Conservation (phyloP, 306 rosid genomes). For the Trifolium pratense region DNA sequence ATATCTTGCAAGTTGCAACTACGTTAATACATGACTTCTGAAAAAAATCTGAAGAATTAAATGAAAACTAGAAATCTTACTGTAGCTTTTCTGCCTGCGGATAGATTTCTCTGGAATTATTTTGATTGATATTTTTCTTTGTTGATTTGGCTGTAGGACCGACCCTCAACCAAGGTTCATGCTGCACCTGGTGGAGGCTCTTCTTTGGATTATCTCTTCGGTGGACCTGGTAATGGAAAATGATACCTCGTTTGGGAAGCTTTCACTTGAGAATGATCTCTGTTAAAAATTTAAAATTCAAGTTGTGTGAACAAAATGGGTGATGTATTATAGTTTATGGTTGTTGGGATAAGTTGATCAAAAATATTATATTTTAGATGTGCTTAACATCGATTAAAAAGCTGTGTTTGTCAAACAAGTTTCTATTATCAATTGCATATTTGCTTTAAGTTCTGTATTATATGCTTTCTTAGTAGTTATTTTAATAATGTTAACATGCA, state of each 20-base stretch:
- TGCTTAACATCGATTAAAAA: constrained; percentile 54
- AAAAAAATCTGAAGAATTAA: constrained; percentile 8
- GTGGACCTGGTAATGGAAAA: constrained; percentile 66
- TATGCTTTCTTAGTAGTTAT: neutral
- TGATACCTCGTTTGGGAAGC: constrained; percentile 55
- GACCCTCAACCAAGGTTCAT: constrained; percentile 97
- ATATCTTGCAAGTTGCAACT: constrained; percentile 15
- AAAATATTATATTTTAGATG: constrained; percentile 59
- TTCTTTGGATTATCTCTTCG: constrained; percentile 92
- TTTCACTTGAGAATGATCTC: constrained; percentile 47
- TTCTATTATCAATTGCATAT: constrained; percentile 46
- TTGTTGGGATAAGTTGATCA: constrained; percentile 58
- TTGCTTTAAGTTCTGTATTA: constrained; percentile 36
- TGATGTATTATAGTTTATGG: constrained; percentile 74
- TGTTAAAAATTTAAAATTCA: constrained; percentile 44
- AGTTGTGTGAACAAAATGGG: constrained; percentile 47
- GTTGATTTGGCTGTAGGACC: constrained; percentile 69
- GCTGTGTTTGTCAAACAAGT: constrained; percentile 51
- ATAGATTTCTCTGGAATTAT: constrained; percentile 13
- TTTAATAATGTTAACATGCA: neutral
- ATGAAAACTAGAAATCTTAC: constrained; percentile 29
- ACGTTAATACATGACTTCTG: neutral
- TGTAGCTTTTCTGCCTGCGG: neutral
- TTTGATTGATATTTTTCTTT: neutral
- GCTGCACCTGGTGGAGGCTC: constrained; percentile 99